These are phyloP conservation scores for Copromyces sp. DNA, from an alignment of 495 filamentous ascomycete species.

Conservation along the genomic window DNA sequence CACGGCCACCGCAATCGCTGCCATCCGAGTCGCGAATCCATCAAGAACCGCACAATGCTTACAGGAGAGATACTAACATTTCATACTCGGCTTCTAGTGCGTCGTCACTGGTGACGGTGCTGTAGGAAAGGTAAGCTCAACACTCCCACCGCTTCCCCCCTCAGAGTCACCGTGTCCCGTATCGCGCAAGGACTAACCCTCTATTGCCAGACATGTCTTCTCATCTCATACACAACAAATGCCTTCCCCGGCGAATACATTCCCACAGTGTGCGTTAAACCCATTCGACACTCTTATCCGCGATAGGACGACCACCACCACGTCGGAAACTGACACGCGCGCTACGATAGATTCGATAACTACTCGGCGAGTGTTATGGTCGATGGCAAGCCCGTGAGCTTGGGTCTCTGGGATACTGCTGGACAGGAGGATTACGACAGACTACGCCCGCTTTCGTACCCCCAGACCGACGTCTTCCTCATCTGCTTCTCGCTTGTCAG, in stretches of 20 bases:
- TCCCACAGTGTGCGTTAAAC: conserved; percentile 78
- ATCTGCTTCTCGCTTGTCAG: conserved; percentile 98
- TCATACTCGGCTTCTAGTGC: conserved; percentile 48
- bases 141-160: background rate
- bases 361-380: conserved; percentile 99
- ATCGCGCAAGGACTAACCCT: conserved; percentile 18
- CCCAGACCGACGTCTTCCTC: conserved; percentile 95
- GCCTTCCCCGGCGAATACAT: conserved; percentile 99
- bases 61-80: conserved; percentile 13
- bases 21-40: conserved; percentile 3
- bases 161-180: background rate
- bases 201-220: conserved; percentile 77
- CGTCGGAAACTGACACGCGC: conserved; percentile 18
- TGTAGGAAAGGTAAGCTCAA: conserved; percentile 75
- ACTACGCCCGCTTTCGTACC: conserved; percentile 89
- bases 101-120: conserved; percentile 98
- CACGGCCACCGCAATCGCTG: conserved; percentile 7
- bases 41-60: background rate
- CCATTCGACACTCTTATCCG: background rate
- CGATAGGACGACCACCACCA: conserved; percentile 43
- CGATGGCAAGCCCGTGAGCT: conserved; percentile 90
- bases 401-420: conserved; percentile 97
- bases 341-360: conserved; percentile 80
- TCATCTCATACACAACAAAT: conserved; percentile 99
- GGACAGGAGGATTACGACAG: conserved; percentile 98